Evolutionary conservation across 176 grass and related monocot species (phyloP).

Genomic region (Oryza officinalis): DNA sequence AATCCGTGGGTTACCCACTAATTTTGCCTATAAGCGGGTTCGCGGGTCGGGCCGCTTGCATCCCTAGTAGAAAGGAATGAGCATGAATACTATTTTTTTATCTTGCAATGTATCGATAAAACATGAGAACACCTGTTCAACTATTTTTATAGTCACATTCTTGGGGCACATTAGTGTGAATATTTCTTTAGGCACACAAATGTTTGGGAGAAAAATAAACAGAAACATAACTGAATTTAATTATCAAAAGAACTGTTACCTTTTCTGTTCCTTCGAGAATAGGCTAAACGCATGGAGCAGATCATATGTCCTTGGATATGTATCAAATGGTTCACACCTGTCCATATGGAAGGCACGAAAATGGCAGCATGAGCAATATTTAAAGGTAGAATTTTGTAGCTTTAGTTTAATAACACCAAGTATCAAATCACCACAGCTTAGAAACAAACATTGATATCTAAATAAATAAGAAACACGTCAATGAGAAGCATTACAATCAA

Average conservation of each 20-base stretch:
- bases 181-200: not conserved
- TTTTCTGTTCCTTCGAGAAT: slow-evolving; percentile 85
- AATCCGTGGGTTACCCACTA: no score
- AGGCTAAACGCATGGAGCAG: slow-evolving; percentile 78
- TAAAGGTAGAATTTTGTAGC: not conserved
- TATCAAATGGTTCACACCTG: slow-evolving; percentile 98
- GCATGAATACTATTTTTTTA: not conserved
- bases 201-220: slow-evolving; percentile 7
- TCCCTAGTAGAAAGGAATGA: not conserved
- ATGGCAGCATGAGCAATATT: slow-evolving; percentile 23
- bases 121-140: not conserved
- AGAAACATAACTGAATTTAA: not conserved
- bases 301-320: slow-evolving; percentile 96
- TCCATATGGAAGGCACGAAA: slow-evolving; percentile 28
- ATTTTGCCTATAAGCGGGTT: no score
- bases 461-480: not conserved
- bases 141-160: not conserved
- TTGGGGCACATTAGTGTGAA: not conserved
- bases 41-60: no score
- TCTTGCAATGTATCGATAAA: not conserved
- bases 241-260: slow-evolving; percentile 38
- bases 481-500: slow-evolving; percentile 9
- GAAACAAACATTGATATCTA: not conserved
- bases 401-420: not conserved
- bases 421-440: not conserved